Evolutionary conservation across 2,329 filamentous ascomycete species (phyloP), one percentile per base, ranked within the genome.

Genomic region (Macrophomina phaseolina): DNA sequence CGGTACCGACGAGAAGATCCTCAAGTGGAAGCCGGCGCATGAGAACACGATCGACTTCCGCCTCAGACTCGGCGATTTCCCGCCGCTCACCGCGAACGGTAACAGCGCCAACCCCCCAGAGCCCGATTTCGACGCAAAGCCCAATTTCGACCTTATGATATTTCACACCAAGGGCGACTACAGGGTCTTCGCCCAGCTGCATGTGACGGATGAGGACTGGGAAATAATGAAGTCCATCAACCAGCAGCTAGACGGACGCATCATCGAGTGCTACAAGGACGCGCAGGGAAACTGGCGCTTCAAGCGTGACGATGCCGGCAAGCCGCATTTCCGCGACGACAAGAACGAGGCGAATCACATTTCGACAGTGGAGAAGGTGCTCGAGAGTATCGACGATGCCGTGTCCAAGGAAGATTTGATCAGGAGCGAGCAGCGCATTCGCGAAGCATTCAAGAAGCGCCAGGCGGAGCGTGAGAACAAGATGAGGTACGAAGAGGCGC

Each of bases 41-140:
- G 95, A 99, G 78, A 99, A 99, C 81, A 97, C 93, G 0, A 89
- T 99, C 71, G 95, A 99, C 77, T 97, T 97, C 78, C 87, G 91
- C 49, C 85, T 98, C 72, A 87, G 87, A 62, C 85, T 99, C 51
- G 81, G 79, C 64, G 84, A 86, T 12, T 98, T 97, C 73, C 91
- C 91, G 0, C 75, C 83, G 0, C 83, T 90, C n/a, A 86, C 91
- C 67, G 90, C 90, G 0, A 87, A 90, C 45, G 76, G 63, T n/a
- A 65, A 53, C 12, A 28, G 30, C 48, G 56, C 34, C 16, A 91
- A 95, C 72, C 86, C 87, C 53, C 86, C 87, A 40, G 90, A 91
- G 8, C 75, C 86, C 58, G 93, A 98, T 79, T 98, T 93, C 81
- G 91, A 97, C 70, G 87, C 88, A 65, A 83, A 91, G 36, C 94